phyloP scores from a whole-genome alignment of 164 flowering plant genomes.

The Liriodendron chinense region DNA sequence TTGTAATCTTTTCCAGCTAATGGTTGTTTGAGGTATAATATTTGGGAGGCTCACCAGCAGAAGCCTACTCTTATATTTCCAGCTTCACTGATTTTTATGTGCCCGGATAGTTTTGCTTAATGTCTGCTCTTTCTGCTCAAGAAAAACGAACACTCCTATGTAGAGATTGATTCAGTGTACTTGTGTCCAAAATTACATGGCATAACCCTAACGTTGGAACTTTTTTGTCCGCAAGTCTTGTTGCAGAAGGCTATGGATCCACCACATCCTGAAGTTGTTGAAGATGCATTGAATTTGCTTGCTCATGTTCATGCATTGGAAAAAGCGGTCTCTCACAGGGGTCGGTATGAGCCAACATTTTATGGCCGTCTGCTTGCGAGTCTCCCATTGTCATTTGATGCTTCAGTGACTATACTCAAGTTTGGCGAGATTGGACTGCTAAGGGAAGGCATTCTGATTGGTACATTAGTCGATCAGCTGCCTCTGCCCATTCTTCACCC shows the following conservation, averaged over 20 bases:
- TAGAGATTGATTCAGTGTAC: background rate
- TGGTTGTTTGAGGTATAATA: background rate
- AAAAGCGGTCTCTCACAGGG: constrained; percentile 47
- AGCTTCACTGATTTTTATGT: too few species aligned
- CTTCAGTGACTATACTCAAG: constrained; percentile 73
- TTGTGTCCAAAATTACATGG: background rate
- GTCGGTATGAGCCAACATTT: constrained; percentile 85
- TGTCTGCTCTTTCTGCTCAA: too few species aligned
- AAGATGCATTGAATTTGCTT: constrained; percentile 76
- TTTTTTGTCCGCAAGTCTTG: constrained; percentile 43
- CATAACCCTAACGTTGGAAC: constrained; percentile 9
- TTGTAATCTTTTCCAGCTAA: background rate
- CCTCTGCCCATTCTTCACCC: constrained; percentile 88
- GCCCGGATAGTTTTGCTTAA: too few species aligned
- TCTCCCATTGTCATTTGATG: constrained; percentile 84
- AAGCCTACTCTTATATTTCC: background rate
- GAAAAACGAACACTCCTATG: too few species aligned
- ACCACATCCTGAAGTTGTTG: constrained; percentile 74
- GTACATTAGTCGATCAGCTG: constrained; percentile 76
- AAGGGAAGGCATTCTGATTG: constrained; percentile 90
- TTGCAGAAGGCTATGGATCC: constrained; percentile 89
- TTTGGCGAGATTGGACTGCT: constrained; percentile 76
- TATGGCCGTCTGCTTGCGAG: constrained; percentile 80
- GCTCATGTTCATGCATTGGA: constrained; percentile 57
- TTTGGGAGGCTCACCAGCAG: background rate